Conservation (phyloP, 305 asterid species). For the Fraxinus platypoda region DNA sequence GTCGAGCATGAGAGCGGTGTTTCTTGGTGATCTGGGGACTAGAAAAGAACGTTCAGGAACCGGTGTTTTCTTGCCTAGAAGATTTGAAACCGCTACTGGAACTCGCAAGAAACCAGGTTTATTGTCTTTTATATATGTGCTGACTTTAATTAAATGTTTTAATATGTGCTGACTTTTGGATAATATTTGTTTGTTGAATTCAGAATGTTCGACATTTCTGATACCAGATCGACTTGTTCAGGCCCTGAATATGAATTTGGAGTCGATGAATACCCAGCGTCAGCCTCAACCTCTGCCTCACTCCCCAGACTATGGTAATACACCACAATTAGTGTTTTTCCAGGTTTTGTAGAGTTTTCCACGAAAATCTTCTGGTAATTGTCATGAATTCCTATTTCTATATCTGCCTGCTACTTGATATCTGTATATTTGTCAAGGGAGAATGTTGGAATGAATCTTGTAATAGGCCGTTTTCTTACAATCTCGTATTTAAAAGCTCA, state of each 20-base stretch:
- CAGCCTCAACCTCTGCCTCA: background rate
- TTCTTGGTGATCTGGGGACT: slow-evolving; percentile 46
- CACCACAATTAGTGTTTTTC: background rate
- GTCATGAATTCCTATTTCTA: background rate
- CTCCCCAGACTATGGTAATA: slow-evolving; percentile 31
- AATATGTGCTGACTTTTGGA: background rate
- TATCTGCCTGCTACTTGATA: background rate
- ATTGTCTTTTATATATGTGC: background rate
- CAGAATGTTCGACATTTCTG: slow-evolving; percentile 53
- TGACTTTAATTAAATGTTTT: too few species aligned
- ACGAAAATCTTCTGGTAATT: background rate
- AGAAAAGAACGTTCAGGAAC: slow-evolving; percentile 76
- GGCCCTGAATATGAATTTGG: slow-evolving; percentile 57
- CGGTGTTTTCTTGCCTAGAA: slow-evolving; percentile 80
- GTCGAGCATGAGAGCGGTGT: slow-evolving; percentile 61
- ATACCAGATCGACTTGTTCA: slow-evolving; percentile 67
- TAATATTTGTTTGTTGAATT: background rate
- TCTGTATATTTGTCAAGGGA: background rate
- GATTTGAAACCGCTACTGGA: slow-evolving; percentile 37
- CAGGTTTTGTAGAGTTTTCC: background rate
- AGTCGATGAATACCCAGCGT: slow-evolving; percentile 30
- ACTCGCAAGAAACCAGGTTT: slow-evolving; percentile 56
- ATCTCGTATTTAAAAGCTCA: background rate
- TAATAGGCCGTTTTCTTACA: background rate
- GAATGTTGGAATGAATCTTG: background rate